Conservation (phyloP, 768 basidiomycete species). For the Pleurotus salmoneostramineus region DNA sequence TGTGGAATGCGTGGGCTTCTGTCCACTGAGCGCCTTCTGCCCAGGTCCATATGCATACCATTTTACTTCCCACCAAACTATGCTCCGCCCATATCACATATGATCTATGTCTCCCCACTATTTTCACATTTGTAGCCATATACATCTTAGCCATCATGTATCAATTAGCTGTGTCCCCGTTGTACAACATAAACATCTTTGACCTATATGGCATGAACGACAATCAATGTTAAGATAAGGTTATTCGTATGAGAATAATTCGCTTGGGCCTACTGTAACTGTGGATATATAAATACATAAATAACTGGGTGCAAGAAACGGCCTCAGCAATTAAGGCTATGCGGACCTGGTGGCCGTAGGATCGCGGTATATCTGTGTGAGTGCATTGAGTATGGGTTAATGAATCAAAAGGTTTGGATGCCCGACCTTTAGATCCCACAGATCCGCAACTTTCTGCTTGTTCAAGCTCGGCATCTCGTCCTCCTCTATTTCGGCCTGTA, state of each 20-base stretch:
- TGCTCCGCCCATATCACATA: background rate
- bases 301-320: background rate
- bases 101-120: too few species aligned
- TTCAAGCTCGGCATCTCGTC: conserved; percentile 16
- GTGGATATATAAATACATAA: conserved; percentile 4
- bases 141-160: too few species aligned
- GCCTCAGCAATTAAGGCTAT: conserved; percentile 7
- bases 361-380: conserved; percentile 40
- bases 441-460: conserved; percentile 55
- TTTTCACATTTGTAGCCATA: too few species aligned
- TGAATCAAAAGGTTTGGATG: background rate
- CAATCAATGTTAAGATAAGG: background rate
- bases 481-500: conserved; percentile 33
- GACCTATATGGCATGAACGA: background rate
- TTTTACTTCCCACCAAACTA: background rate
- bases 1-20: conserved; percentile 50
- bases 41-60: background rate
- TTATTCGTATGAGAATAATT: background rate
- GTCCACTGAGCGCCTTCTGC: background rate
- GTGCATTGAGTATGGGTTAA: background rate
- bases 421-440: conserved; percentile 74
- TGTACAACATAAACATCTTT: background rate
- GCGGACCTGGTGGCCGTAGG: conserved; percentile 37
- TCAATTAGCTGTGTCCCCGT: too few species aligned
- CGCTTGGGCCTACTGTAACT: background rate